Percentiles rank a stretch among this genome's conserved stretches.
Evolutionary conservation across 116 monocot genomes (phyloP).

Genomic region (Cymodocea nodosa): DNA sequence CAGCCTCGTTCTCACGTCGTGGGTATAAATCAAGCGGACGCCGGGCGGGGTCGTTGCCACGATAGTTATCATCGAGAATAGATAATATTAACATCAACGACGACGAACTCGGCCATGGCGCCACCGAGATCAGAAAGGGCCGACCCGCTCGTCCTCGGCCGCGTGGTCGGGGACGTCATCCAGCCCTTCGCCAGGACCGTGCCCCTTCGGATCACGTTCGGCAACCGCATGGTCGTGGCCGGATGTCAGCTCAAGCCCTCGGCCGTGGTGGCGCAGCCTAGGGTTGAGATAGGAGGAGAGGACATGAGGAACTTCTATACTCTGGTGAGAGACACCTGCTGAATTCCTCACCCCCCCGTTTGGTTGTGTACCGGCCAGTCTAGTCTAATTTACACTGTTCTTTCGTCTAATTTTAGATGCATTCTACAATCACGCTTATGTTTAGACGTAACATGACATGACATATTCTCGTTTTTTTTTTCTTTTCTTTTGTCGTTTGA

Average conservation of each 20-base stretch:
- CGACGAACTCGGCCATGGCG: neutral
- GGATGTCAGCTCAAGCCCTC: slow-evolving; percentile 59
- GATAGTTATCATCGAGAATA: too few relatives aligned
- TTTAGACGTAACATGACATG: too few relatives aligned
- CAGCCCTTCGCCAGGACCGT: slow-evolving; percentile 25
- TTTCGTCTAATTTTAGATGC: too few relatives aligned
- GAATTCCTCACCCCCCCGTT: neutral
- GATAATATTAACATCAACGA: too few relatives aligned
- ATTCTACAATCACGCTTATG: too few relatives aligned
- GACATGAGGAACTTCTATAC: slow-evolving; percentile 43
- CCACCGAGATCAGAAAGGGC: slow-evolving; percentile 5
- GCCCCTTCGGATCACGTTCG: slow-evolving; percentile 12
- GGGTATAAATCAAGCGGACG: too few relatives aligned
- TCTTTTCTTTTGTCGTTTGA: too few relatives aligned
- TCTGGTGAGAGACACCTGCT: slow-evolving; percentile 16
- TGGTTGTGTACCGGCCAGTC: too few relatives aligned
- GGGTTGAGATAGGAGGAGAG: slow-evolving; percentile 45
- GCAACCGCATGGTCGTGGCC: slow-evolving; percentile 15
- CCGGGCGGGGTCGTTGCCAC: too few relatives aligned
- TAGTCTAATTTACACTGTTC: too few relatives aligned
- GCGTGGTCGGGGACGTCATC: slow-evolving; percentile 46
- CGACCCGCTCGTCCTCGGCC: slow-evolving; percentile 44
- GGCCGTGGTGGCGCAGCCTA: slow-evolving; percentile 24
- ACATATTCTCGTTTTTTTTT: too few relatives aligned
- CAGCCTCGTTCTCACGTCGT: too few relatives aligned